Conservation (phyloP, 805 yeast genomes). For the Grigorovia transvaalensis region DNA sequence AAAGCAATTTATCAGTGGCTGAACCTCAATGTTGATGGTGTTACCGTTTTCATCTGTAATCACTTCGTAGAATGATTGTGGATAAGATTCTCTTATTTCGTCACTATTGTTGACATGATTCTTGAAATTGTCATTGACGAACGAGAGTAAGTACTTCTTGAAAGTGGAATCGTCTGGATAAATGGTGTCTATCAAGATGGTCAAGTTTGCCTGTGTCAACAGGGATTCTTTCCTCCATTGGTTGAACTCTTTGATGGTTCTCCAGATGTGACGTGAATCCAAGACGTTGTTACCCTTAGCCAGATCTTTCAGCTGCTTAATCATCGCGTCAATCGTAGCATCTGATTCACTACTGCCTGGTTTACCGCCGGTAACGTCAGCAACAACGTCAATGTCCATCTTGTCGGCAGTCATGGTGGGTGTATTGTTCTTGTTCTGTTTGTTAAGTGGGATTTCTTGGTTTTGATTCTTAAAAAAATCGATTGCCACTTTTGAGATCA, state of each 20-base stretch:
- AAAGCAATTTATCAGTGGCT: slow-evolving; percentile 75
- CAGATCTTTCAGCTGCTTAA: slow-evolving; percentile 26
- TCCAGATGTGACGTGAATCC: slow-evolving; percentile 82
- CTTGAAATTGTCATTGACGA: slow-evolving; percentile 30
- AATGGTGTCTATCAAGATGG: slow-evolving; percentile 40
- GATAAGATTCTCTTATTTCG: slow-evolving; percentile 22
- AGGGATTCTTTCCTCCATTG: slow-evolving; percentile 47
- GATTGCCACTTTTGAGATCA: not conserved
- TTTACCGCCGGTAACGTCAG: not conserved
- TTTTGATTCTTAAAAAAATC: not conserved
- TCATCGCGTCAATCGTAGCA: slow-evolving; percentile 20
- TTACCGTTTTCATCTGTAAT: slow-evolving; percentile 12
- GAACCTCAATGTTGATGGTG: slow-evolving; percentile 30
- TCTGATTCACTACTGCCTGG: slow-evolving; percentile 4
- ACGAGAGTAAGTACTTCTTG: slow-evolving; percentile 34
- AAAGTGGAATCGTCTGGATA: slow-evolving; percentile 42
- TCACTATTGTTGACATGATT: slow-evolving; percentile 29
- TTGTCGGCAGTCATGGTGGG: not conserved
- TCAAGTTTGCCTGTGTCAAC: slow-evolving; percentile 44
- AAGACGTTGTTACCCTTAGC: slow-evolving; percentile 55
- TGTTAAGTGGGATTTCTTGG: not conserved
- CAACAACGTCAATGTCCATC: not conserved
- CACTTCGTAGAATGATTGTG: slow-evolving; percentile 26
- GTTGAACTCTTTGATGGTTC: slow-evolving; percentile 75
- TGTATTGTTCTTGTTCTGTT: not conserved